Base-by-base conservation (phyloP, 768 basidiomycete species). In the Lentinus tigrinus region DNA sequence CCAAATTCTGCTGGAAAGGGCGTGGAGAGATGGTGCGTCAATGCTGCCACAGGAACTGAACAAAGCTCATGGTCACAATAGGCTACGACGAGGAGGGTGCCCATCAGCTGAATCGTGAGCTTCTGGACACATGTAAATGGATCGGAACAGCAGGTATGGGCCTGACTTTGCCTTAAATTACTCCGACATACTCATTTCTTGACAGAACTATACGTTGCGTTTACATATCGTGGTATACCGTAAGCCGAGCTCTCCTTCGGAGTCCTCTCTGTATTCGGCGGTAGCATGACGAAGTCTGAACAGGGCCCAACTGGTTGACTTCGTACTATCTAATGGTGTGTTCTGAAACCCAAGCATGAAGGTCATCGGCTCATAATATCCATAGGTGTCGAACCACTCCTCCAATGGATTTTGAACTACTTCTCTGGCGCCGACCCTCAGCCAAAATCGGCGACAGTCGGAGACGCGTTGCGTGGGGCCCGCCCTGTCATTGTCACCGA, bases 191-290 rank as follows among this genome's bases (percentile, higher is more conserved):
- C 46, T 21, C 42, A 13, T 42, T 34, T 52, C 44, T 34, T 3
- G n/a, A 37, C 64, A 91, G 90, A 93, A 64, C 68, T 95, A 37
- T 89, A 85, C 70, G 83, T 87, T 11, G 92, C 93, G 31, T 91
- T 94, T 68, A 81, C 81, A 1, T 89, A 73, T 64, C 83, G 87
- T 47, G 89, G 88, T 31, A 88, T 96, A 47, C 92, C 94, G 92
- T 95, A 70, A 75, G 89, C 58, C 36, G 4, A 40, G 10, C 7
- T 8, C 11, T 43, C 52, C 47, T n/a, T n/a, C n/a, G n/a, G n/a
- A n/a, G 48, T 38, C 49, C 46, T 26, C 21, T 53, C 50, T 40
- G 40, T 44, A 38, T 26, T 40, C 44, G 39, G 38, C 8, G 27
- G 38, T 26, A 36, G 24, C 42, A 21, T 43, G 49, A 21, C 43